Evolutionary conservation across 1,284 basidiomycete genomes (phyloP).

Genomic region (Fomitopsis pinicola): DNA sequence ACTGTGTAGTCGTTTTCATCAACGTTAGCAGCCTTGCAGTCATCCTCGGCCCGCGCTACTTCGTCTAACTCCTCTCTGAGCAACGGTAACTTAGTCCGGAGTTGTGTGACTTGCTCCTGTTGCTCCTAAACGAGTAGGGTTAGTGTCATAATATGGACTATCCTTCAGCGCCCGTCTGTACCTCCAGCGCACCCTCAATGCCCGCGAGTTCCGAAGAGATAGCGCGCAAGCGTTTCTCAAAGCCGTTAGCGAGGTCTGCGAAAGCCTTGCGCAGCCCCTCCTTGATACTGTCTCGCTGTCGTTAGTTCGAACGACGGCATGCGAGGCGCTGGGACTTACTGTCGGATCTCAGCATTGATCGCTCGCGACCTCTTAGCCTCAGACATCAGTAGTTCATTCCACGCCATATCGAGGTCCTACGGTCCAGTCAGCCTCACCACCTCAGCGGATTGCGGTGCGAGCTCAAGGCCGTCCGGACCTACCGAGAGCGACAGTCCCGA

Average conservation of each 20-base stretch:
- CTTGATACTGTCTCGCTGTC: constrained; percentile 64
- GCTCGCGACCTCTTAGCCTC: constrained; percentile 79
- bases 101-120: constrained; percentile 44
- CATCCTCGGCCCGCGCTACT: constrained; percentile 64
- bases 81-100: constrained; percentile 63
- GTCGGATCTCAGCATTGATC: constrained; percentile 90
- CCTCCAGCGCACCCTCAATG: constrained; percentile 79
- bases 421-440: background rate
- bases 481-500: constrained; percentile 62
- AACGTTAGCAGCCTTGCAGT: constrained; percentile 87
- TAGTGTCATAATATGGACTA: constrained; percentile 16
- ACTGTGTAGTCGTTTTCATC: constrained; percentile 98
- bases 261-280: constrained; percentile 83
- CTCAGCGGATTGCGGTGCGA: background rate
- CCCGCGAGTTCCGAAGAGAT: constrained; percentile 76
- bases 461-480: constrained; percentile 18
- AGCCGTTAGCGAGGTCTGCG: constrained; percentile 81
- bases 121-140: constrained; percentile 39
- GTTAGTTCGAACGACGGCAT: background rate
- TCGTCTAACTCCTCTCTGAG: constrained; percentile 52
- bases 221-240: constrained; percentile 67
- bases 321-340: constrained; percentile 47
- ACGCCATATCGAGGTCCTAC: constrained; percentile 76
- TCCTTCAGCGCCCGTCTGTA: constrained; percentile 23
- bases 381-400: constrained; percentile 69